phyloP scores from a whole-genome alignment of 2,329 filamentous ascomycete species.

The Hawksworthiomyces lignivorus region DNA sequence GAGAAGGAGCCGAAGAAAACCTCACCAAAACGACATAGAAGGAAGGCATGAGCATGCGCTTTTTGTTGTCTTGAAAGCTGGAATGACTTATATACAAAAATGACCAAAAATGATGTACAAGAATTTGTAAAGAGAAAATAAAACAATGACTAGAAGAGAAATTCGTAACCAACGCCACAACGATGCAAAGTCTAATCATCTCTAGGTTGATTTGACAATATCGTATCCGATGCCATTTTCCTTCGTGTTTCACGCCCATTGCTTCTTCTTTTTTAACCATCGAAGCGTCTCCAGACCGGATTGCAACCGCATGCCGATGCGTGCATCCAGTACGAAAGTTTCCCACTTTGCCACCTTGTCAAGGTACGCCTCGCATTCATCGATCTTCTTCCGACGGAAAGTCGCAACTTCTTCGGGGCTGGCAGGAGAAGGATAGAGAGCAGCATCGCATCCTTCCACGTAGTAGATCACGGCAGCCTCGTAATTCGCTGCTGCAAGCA shows the following conservation, averaged over 20 bases:
- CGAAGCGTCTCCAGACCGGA: slow-evolving; percentile 59
- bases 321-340: slow-evolving; percentile 62
- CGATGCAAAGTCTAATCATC: too few species aligned
- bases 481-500: slow-evolving; percentile 69
- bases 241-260: slow-evolving; percentile 17
- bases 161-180: too few species aligned
- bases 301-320: slow-evolving; percentile 66
- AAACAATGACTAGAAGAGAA: too few species aligned
- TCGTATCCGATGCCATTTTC: too few species aligned
- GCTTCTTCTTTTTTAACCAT: slow-evolving; percentile 42
- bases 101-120: background rate
- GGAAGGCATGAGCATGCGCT: too few species aligned
- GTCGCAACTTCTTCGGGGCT: slow-evolving; percentile 19
- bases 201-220: too few species aligned
- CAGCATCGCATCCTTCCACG: slow-evolving; percentile 51
- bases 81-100: background rate
- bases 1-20: too few species aligned
- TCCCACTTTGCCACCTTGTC: slow-evolving; percentile 65
- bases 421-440: slow-evolving; percentile 18
- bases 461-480: slow-evolving; percentile 79
- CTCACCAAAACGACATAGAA: too few species aligned
- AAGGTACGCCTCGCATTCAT: slow-evolving; percentile 57
- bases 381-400: slow-evolving; percentile 40
- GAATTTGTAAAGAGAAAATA: background rate
- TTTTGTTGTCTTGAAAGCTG: too few species aligned